Base-by-base conservation (phyloP, 768 basidiomycete genomes). In the Auricularia sp. region DNA sequence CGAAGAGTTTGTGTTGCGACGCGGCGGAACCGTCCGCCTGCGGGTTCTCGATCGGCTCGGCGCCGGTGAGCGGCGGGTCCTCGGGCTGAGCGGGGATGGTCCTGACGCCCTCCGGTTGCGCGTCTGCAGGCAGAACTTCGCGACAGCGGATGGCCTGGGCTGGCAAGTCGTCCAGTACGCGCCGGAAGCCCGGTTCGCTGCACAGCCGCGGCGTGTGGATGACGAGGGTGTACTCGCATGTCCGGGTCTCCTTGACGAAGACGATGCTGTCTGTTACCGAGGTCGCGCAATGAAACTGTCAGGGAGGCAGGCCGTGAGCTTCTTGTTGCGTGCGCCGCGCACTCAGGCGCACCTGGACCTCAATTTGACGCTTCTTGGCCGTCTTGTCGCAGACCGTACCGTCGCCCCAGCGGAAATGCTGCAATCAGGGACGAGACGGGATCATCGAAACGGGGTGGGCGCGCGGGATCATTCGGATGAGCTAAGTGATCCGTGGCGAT, bases 361-460 rank as follows among this genome's bases (percentile, higher is more conserved):
- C 95, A 53, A 95, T 88, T 78, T 93, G 91, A 66, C 97, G 87
- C 64, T 82, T 82, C 75, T 83, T 83, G 14, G 89, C 88, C 2
- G 92, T 95, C 80, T 91, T 94, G 77, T 98, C 96, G 75, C 97
- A 99, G 61, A 84, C 74, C 4, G 92, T 96, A 21, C 97, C 97
- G 70, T 92, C 91, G 61, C 85, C 83, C 92, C 92, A 93, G 68
- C 87, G 83, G 72, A 66, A 59, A 23, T 59, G 56, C 56, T 59
- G 56, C 29, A 59, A 59, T 51, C 47, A 51, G 47, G 47, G 47
- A 51, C 47, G 47, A 18, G 42, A 51, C n/a, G 23, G 23, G 29
- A 47, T 51, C 47, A 51, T 51, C 18, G 18, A 18, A 18, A 21
- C 6, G 39, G 39, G 7, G 39, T 14, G 39, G 39, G 12, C 12